These are phyloP conservation scores for Moesziomyces sp. DNA, from an alignment of 1,284 basidiomycete species.

Conservation along the genomic window DNA sequence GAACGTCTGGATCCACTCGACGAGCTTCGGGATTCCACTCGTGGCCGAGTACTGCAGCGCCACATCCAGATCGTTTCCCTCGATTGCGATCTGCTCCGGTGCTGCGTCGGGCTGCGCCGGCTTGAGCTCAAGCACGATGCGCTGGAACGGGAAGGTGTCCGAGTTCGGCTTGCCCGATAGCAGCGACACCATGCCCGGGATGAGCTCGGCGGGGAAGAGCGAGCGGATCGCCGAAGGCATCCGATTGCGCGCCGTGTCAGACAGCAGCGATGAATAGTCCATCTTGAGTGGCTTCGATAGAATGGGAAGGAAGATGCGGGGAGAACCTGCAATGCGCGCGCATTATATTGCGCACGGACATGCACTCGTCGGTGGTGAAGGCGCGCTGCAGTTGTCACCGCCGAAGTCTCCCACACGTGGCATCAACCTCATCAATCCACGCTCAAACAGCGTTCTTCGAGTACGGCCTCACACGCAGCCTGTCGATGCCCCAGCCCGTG, in stretches of 20 bases:
- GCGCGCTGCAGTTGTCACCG: no score
- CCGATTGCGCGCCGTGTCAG: constrained; percentile 31
- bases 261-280: constrained; percentile 30
- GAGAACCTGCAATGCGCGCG: not conserved
- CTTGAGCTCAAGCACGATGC: constrained; percentile 73
- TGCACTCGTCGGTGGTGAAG: no score
- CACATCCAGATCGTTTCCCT: constrained; percentile 63
- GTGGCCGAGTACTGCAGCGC: constrained; percentile 74
- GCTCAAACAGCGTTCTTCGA: no score
- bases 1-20: constrained; percentile 73
- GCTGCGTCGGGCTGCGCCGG: constrained; percentile 32
- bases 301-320: not conserved
- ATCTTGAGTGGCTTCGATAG: not conserved
- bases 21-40: constrained; percentile 76
- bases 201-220: constrained; percentile 80
- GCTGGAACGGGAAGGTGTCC: constrained; percentile 85
- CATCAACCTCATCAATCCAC: no score
- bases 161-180: constrained; percentile 79
- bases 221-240: constrained; percentile 70
- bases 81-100: constrained; percentile 32
- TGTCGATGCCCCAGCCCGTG: no score
- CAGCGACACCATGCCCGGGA: constrained; percentile 85
- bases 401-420: no score
- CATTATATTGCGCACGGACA: no score
- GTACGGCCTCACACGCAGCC: no score